A percentile compares a stretch with the other conserved stretches of the same genome.
phyloP scores from a whole-genome alignment of 1,139 yeast species.

The Yamadazyma membranifaciens region DNA sequence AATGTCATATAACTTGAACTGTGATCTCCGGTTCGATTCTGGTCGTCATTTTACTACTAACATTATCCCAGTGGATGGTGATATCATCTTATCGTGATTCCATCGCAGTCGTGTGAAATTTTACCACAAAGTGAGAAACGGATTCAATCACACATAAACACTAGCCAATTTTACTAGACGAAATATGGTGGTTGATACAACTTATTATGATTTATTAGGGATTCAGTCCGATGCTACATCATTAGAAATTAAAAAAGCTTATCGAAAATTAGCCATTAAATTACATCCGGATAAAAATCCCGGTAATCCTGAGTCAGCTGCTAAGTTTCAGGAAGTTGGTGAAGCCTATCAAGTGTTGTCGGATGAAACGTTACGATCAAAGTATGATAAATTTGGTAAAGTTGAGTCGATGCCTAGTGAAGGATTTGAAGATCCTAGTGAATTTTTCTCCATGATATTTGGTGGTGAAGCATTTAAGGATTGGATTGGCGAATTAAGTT shows the following conservation, averaged over 20 bases:
- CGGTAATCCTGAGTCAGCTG: constrained; percentile 75
- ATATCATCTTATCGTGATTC: no score
- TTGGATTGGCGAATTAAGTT: constrained; percentile 73
- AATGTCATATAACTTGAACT: not conserved
- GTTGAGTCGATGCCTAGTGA: constrained; percentile 79
- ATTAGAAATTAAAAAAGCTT: constrained; percentile 87
- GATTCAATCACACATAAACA: no score
- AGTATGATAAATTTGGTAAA: constrained; percentile 75
- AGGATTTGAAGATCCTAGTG: constrained; percentile 89
- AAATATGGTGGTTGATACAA: constrained; percentile 90
- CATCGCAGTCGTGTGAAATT: constrained; percentile 2
- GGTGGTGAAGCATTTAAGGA: constrained; percentile 87
- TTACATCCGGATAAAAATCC: constrained; percentile 98
- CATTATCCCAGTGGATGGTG: no score
- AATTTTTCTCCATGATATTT: constrained; percentile 67
- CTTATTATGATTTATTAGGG: constrained; percentile 79
- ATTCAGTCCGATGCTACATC: constrained; percentile 71
- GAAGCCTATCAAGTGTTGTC: constrained; percentile 85
- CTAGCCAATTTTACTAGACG: no score
- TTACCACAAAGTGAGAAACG: no score
- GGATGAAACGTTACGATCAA: constrained; percentile 67
- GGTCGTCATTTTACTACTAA: no score
- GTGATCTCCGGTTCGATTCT: no score
- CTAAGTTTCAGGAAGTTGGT: constrained; percentile 64
- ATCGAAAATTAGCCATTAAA: constrained; percentile 80